Evolutionary conservation across 495 filamentous ascomycete species (phyloP).

Genomic region (Xanthoparmelia taractica): DNA sequence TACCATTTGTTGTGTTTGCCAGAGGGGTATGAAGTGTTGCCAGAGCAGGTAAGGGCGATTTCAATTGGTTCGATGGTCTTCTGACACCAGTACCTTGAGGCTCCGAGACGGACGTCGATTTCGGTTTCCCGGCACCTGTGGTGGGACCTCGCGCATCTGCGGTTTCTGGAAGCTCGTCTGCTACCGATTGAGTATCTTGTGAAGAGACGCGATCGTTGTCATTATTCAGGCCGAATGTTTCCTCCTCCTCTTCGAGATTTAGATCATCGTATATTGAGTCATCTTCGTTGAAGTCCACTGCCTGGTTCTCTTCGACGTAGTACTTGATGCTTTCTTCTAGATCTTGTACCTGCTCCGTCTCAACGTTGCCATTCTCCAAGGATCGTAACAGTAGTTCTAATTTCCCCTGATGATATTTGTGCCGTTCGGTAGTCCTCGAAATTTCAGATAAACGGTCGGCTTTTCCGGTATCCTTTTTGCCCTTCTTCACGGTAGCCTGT

Average conservation of each 20-base stretch:
- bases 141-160: slow-evolving; percentile 39
- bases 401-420: slow-evolving; percentile 94
- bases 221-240: slow-evolving; percentile 71
- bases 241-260: slow-evolving; percentile 79
- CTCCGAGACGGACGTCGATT: slow-evolving; percentile 39
- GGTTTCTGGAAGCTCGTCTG: slow-evolving; percentile 66
- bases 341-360: slow-evolving; percentile 73
- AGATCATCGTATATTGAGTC: slow-evolving; percentile 94
- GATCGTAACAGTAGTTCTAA: slow-evolving; percentile 84
- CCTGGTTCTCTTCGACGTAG: slow-evolving; percentile 86
- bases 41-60: slow-evolving; percentile 82
- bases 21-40: slow-evolving; percentile 69
- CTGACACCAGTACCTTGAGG: slow-evolving; percentile 48
- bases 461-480: slow-evolving; percentile 75
- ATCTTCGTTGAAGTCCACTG: slow-evolving; percentile 82
- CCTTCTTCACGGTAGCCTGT: slow-evolving; percentile 85
- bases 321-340: slow-evolving; percentile 88
- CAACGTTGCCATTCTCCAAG: slow-evolving; percentile 85
- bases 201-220: slow-evolving; percentile 87
- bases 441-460: slow-evolving; percentile 83
- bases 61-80: slow-evolving; percentile 83
- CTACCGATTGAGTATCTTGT: slow-evolving; percentile 88
- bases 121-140: slow-evolving; percentile 45
- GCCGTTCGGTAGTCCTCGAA: slow-evolving; percentile 72
- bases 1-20: slow-evolving; percentile 36